phyloP scores from a whole-genome alignment of 768 basidiomycete genomes.

The Russula compacta region DNA sequence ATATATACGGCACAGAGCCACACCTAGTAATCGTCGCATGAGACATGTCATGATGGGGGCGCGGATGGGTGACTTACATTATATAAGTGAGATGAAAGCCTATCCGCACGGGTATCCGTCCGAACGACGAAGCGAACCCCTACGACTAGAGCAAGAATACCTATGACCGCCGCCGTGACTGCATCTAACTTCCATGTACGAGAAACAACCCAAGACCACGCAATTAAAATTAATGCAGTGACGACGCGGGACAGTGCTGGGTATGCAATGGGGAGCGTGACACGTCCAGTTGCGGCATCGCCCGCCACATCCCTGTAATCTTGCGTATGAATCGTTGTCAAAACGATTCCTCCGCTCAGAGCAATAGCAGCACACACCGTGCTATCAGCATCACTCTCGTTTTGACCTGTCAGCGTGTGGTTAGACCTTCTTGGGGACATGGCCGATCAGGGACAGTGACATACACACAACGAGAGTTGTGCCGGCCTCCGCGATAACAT shows the following conservation, averaged over 20 bases:
- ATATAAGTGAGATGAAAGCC: slow-evolving; percentile 20
- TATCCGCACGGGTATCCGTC: slow-evolving; percentile 13
- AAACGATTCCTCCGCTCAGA: slow-evolving; percentile 32
- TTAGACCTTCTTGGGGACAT: not conserved
- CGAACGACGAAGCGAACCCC: slow-evolving; percentile 19
- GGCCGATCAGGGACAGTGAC: slow-evolving; percentile 1
- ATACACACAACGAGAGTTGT: slow-evolving; percentile 30
- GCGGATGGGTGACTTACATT: slow-evolving; percentile 9
- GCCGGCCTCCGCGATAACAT: slow-evolving; percentile 31
- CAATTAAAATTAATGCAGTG: slow-evolving; percentile 28
- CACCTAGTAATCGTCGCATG: not conserved
- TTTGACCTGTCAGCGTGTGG: not conserved
- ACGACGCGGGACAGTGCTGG: slow-evolving; percentile 29
- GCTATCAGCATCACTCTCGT: slow-evolving; percentile 21
- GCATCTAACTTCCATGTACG: slow-evolving; percentile 30
- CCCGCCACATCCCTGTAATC: slow-evolving; percentile 40
- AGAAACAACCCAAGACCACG: slow-evolving; percentile 33
- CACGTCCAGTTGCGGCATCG: slow-evolving; percentile 30
- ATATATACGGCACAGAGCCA: slow-evolving; percentile 19
- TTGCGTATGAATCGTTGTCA: slow-evolving; percentile 41
- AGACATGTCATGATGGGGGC: not conserved
- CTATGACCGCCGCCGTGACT: slow-evolving; percentile 24
- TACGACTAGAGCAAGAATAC: slow-evolving; percentile 28
- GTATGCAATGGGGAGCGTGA: slow-evolving; percentile 37
- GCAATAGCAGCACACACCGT: slow-evolving; percentile 28